Evolutionary conservation across 768 basidiomycete species (phyloP), one percentile per base, ranked within the genome.

Genomic region (Russula foetens): DNA sequence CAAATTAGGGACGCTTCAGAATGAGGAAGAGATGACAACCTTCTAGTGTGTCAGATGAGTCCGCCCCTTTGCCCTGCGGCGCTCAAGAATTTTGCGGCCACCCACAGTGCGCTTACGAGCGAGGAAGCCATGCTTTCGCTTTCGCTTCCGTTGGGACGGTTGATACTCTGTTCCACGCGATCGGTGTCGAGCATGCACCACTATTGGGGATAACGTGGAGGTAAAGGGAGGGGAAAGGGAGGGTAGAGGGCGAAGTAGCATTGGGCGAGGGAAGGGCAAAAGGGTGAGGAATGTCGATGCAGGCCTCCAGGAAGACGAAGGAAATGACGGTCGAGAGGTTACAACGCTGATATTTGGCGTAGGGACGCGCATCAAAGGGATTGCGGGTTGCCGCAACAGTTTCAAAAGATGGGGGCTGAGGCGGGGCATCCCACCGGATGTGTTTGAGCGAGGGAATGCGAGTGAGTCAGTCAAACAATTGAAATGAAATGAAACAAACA

Each of bases 51-150:
- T 85, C 63, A 97, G 75, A 72, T 81, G 89, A 73, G 82, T 82
- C 60, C 95, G 80, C 9, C 91, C 90, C 76, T 88, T 94, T 38
- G 76, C 77, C 64, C 81, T 76, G 58, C 95, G 81, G 55, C 89
- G 78, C 24, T 72, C 78, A 53, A 98, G 75, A 45, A 91, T 81
- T 67, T 81, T 90, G 64, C 86, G 81, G 3, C 92, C 93, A 38
- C 81, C 76, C 24, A 81, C 78, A 9, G 78, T 82, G 66, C 80
- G 79, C 71, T 87, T 84, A 60, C 94, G 76, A 0, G 86, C 81
- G 35, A 98, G 79, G 73, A 96, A 98, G 7, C 95, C 95, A 70
- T 92, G 90, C 71, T 88, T 92, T 67, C 92, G 81, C 77, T 98
- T 98, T 66, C 95, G 77, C 69, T 90, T 90, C 44, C 94, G 81